A percentile compares a stretch with the other conserved stretches of the same genome.
phyloP scores from a whole-genome alignment of 371 early-diverging fungal genomes.

The Apophysomyces variabilis region DNA sequence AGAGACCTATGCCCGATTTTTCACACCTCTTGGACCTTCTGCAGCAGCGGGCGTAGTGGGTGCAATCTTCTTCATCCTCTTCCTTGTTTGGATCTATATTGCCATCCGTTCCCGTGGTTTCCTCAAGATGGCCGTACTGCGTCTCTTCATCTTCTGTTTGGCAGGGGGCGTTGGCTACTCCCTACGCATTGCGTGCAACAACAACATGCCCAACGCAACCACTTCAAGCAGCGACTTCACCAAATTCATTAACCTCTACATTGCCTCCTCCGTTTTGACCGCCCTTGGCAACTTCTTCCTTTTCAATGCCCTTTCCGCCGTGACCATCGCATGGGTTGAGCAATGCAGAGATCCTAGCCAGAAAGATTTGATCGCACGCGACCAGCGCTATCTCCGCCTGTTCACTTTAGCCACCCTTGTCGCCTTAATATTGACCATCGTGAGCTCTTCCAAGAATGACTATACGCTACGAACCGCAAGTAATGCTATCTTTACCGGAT shows the following conservation, averaged over 20 bases:
- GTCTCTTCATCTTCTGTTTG: conserved; percentile 1
- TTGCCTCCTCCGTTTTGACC: conserved; percentile 11
- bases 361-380: not conserved
- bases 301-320: conserved; percentile 15
- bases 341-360: conserved; percentile 1
- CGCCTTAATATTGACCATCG: conserved; percentile 15
- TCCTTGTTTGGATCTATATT: conserved; percentile 11
- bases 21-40: conserved; percentile 11
- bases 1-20: not conserved
- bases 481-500: conserved; percentile 13
- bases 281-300: conserved; percentile 19
- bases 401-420: conserved; percentile 12
- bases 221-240: conserved; percentile 1
- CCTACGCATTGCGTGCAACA: conserved; percentile 19
- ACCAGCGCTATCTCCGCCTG: not conserved
- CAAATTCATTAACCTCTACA: conserved; percentile 14
- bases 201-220: not conserved
- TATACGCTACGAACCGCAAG: conserved; percentile 10
- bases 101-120: not conserved
- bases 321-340: conserved; percentile 11
- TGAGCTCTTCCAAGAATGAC: conserved; percentile 3
- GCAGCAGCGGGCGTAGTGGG: conserved; percentile 17
- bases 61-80: conserved; percentile 14
- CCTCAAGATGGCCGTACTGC: conserved; percentile 2
- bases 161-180: conserved; percentile 11